A percentile compares a stretch with the other conserved stretches of the same genome.
Evolutionary conservation across 805 yeast genomes (phyloP).

Genomic region (Monosporozyma servazzii): DNA sequence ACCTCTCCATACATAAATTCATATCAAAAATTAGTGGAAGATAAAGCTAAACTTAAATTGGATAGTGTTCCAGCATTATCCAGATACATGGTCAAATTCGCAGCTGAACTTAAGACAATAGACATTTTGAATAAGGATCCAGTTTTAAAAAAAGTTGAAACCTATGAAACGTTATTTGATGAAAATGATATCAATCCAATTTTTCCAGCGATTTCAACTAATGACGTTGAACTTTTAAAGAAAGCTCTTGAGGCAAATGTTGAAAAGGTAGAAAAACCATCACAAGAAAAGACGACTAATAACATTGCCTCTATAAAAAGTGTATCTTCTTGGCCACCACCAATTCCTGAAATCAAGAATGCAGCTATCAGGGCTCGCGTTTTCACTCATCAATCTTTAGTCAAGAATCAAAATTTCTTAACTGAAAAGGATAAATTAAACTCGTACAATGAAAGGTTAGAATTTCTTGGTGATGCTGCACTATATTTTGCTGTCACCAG

Average conservation of each 20-base stretch:
- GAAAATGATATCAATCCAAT: slow-evolving; percentile 11
- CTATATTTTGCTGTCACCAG: slow-evolving; percentile 64
- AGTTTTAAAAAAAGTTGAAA: slow-evolving; percentile 46
- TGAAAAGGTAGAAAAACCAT: slow-evolving; percentile 4
- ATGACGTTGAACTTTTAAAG: slow-evolving; percentile 9
- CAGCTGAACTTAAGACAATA: slow-evolving; percentile 49
- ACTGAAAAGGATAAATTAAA: slow-evolving; percentile 46
- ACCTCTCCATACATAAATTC: slow-evolving; percentile 47
- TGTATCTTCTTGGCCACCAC: slow-evolving; percentile 45
- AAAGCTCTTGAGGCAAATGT: slow-evolving; percentile 2
- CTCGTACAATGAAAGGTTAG: slow-evolving; percentile 77
- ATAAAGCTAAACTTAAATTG: slow-evolving; percentile 26
- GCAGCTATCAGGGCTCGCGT: slow-evolving; percentile 56
- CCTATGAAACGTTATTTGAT: slow-evolving; percentile 29
- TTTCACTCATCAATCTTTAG: slow-evolving; percentile 70
- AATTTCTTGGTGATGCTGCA: slow-evolving; percentile 84
- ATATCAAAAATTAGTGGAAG: slow-evolving; percentile 30
- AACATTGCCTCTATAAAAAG: background rate
- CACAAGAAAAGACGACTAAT: slow-evolving; percentile 23
- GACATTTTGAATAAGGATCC: slow-evolving; percentile 40
- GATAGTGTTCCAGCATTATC: slow-evolving; percentile 43
- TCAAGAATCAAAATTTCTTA: slow-evolving; percentile 48
- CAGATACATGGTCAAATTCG: slow-evolving; percentile 48
- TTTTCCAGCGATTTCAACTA: slow-evolving; percentile 11
- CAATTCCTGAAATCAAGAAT: slow-evolving; percentile 59